These are phyloP conservation scores for Cantharellus anzutake DNA, from an alignment of 768 basidiomycete species.

Conservation along the genomic window DNA sequence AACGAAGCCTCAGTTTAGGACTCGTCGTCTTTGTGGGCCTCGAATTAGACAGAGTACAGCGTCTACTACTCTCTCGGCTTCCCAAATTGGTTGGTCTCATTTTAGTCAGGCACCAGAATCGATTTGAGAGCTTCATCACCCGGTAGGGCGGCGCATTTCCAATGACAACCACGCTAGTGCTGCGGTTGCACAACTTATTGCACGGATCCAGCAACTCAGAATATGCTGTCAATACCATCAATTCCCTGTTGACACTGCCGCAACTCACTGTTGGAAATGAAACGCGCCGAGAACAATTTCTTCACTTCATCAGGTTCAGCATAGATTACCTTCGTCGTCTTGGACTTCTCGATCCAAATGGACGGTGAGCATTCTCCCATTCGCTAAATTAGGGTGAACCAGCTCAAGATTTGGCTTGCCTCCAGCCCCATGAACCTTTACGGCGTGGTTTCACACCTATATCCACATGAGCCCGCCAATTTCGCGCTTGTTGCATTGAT, in stretches of 20 bases:
- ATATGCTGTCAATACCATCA: constrained; percentile 29
- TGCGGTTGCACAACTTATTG: constrained; percentile 47
- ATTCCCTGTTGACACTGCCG: constrained; percentile 35
- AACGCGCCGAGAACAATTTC: constrained; percentile 33
- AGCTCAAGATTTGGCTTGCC: constrained; percentile 19
- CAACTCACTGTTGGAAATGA: constrained; percentile 38
- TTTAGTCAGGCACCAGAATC: too few species aligned
- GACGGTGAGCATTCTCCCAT: constrained; percentile 31
- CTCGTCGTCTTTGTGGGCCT: constrained; percentile 59
- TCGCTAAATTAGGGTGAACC: constrained; percentile 20
- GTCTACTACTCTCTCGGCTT: constrained; percentile 41
- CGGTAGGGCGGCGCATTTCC: constrained; percentile 26
- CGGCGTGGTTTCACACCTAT: constrained; percentile 8
- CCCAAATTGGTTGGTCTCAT: constrained; percentile 35
- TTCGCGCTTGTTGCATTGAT: constrained; percentile 42
- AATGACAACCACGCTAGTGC: constrained; percentile 40
- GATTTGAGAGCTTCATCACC: too few species aligned
- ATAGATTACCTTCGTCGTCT: constrained; percentile 49
- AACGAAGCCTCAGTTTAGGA: constrained; percentile 25
- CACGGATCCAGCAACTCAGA: constrained; percentile 36
- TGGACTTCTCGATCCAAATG: constrained; percentile 31
- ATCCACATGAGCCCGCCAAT: constrained; percentile 50
- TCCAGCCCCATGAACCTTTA: constrained; percentile 23
- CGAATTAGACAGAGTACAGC: constrained; percentile 40
- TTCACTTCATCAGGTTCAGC: constrained; percentile 49